Conservation (phyloP, 176 grass and related monocot species). For the Phyllostachys edulis region DNA sequence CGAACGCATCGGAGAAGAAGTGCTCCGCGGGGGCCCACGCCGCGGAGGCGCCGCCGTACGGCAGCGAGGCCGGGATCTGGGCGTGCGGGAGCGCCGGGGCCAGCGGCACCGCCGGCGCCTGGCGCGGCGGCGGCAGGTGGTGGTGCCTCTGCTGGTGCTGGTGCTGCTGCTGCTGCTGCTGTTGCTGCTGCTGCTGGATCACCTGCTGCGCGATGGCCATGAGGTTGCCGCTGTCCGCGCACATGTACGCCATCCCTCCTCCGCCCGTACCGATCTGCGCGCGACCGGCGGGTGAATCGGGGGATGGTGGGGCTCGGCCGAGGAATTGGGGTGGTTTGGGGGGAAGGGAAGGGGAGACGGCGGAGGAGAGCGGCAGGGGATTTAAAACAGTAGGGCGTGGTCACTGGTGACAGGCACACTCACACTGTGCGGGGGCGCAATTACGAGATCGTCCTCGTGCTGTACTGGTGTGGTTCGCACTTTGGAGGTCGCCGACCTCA, state of each 20-base stretch:
- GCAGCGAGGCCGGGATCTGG: constrained; percentile 41
- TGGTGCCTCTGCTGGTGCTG: constrained; percentile 47
- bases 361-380: constrained; percentile 55
- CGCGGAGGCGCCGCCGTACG: constrained; percentile 25
- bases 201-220: constrained; percentile 99
- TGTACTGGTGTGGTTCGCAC: neutral
- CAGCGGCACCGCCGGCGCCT: constrained; percentile 11
- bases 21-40: constrained; percentile 47
- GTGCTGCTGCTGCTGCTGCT: constrained; percentile 49
- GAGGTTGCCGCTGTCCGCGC: constrained; percentile 96
- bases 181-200: constrained; percentile 93
- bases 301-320: constrained; percentile 2
- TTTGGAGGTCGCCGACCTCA: constrained; percentile 29
- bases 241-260: constrained; percentile 89
- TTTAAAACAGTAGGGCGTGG: constrained; percentile 75
- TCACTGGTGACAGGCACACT: constrained; percentile 27
- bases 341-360: neutral
- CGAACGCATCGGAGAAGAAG: constrained; percentile 52
- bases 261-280: neutral
- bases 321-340: neutral
- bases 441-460: constrained; percentile 22
- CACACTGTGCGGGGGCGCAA: neutral
- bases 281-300: constrained; percentile 18
- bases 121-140: constrained; percentile 37
- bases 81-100: constrained; percentile 33